A percentile compares a stretch with the other conserved stretches of the same genome.
phyloP scores from a whole-genome alignment of 192 early-diverging fungal genomes.

The Linnemannia hyalina region DNA sequence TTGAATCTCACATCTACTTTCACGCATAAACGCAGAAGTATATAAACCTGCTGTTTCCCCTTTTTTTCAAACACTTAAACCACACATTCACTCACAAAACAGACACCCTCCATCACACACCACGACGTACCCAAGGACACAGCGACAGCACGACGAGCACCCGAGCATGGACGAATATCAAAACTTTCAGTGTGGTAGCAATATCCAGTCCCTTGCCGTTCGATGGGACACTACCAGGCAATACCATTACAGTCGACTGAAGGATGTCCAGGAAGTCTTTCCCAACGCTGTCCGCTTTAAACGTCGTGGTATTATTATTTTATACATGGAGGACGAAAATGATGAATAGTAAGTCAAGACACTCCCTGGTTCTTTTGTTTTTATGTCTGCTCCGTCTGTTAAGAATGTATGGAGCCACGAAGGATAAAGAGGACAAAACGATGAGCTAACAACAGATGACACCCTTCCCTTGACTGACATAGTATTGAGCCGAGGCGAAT shows the following conservation, averaged over 20 bases:
- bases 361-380: not conserved
- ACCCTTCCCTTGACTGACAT: too few species aligned
- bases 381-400: not conserved
- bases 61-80: too few species aligned
- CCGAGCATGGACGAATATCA: not conserved
- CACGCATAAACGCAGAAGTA: too few species aligned
- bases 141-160: too few species aligned
- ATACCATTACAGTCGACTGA: slow-evolving; percentile 1
- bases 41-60: too few species aligned
- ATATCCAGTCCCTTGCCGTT: not conserved
- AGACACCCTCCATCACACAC: too few species aligned
- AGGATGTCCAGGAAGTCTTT: not conserved
- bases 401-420: not conserved
- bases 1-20: too few species aligned
- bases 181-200: not conserved
- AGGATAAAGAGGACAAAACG: too few species aligned
- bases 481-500: not conserved
- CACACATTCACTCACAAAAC: too few species aligned
- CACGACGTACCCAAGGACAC: too few species aligned
- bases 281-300: not conserved
- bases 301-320: not conserved
- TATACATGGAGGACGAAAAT: not conserved
- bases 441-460: too few species aligned
- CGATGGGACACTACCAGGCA: not conserved
- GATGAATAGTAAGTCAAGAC: not conserved